Evolutionary conservation across 495 filamentous ascomycete species (phyloP), one percentile per base, ranked within the genome.

Genomic region (Aspergillus panamensis): DNA sequence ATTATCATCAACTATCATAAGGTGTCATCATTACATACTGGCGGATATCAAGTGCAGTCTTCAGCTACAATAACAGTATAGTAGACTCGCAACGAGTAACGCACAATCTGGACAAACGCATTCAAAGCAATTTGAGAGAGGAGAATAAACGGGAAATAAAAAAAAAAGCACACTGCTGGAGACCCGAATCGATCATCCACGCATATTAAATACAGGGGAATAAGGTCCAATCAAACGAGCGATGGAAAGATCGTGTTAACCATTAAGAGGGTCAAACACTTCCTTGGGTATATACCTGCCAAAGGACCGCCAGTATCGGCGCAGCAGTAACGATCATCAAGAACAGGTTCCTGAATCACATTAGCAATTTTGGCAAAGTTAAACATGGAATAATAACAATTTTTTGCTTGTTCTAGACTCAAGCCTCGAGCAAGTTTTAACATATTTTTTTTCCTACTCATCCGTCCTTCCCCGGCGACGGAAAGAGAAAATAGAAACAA

Each of bases 151-250:
- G 25, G 25, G 25, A 5, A 25, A 25, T 25, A 58, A 67, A 48
- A 60, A 57, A 57, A 68, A 67, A 63, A 59, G 58, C 60, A 68
- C 66, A 61, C 51, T 59, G 49, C 40, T 20, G 49, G 60, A 39
- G 35, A 62, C 47, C 48, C 53, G 37, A 53, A 49, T 37, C 12
- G 44, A 39, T 58, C 40, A 54, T 55, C 59, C 37, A 60, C 61
- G 51, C 50, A 62, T 66, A 68, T 64, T 62, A 64, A 66, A 72
- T 75, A 77, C 71, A 77, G 71, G 70, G 74, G 66, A 74, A 75
- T 73, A 64, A 66, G 66, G 57, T 50, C 53, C 40, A 48, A 59
- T 45, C 16, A 65, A 66, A 68, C 51, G 65, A 71, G 62, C 54
- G 65, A 62, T 63, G 60, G 54, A 60, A 51, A 57, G 17, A 20